phyloP scores from a whole-genome alignment of 1,284 basidiomycete species.

The Lignosus rhinocerotis region DNA sequence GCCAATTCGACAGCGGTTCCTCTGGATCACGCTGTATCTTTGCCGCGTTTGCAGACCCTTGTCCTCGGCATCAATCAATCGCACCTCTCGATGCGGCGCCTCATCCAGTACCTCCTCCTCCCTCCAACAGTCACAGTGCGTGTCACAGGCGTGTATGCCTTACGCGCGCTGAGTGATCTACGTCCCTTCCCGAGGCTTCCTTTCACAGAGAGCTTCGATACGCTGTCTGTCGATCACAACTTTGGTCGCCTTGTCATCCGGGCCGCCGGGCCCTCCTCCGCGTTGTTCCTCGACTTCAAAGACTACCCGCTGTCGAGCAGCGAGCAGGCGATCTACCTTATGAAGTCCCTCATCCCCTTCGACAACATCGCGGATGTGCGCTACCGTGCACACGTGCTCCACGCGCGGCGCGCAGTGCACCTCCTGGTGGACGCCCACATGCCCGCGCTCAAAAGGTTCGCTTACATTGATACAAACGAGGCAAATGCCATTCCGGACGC shows the following conservation, averaged over 20 bases:
- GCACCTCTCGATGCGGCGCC: conserved; percentile 17
- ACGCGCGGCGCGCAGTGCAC: conserved; percentile 5
- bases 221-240: conserved; percentile 12
- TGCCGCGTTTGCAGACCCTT: conserved; percentile 12
- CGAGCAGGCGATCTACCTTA: background rate
- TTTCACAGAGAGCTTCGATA: conserved; percentile 13
- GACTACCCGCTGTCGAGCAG: background rate
- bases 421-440: conserved; percentile 3
- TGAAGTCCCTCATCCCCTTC: conserved; percentile 12
- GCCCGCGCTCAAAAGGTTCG: conserved; percentile 3
- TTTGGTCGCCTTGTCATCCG: conserved; percentile 7
- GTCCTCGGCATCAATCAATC: conserved; percentile 16
- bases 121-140: conserved; percentile 11
- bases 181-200: conserved; percentile 16
- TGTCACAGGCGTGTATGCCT: conserved; percentile 11
- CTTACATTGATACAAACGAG: background rate
- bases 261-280: conserved; percentile 7
- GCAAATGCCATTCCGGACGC: background rate
- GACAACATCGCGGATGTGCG: conserved; percentile 6
- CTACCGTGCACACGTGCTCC: conserved; percentile 3
- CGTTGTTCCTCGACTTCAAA: conserved; percentile 17
- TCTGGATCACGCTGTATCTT: background rate
- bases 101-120: conserved; percentile 14
- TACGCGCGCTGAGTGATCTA: conserved; percentile 16
- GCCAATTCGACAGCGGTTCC: background rate